Base-by-base conservation (phyloP, 345 rosid genomes). In the Citrus trifoliata region DNA sequence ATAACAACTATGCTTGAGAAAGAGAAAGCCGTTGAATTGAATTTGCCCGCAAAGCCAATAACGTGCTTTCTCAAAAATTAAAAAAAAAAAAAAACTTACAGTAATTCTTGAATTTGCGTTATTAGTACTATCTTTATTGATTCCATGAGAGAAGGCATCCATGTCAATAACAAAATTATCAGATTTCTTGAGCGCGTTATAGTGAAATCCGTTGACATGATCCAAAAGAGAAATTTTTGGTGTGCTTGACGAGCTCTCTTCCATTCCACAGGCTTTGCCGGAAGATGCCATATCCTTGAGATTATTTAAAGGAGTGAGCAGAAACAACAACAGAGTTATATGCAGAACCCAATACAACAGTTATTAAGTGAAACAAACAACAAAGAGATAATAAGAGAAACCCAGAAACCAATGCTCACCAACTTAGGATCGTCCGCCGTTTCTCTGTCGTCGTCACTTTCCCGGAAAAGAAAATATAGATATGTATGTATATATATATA, bases 121-220 rank as follows among this genome's bases (percentile, higher is more conserved):
- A 0, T 46, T 46, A 13, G 51, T 46, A 38, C 60, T 60, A 48
- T 91, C 97, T 79, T 85, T 90, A 51, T 76, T 67, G 64, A 67
- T 61, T 38, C 79, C 87, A 76, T 71, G 80, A 62, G 90, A 75
- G 83, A 92, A 87, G 79, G 82, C 86, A 62, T 90, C 97, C 83
- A 92, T 88, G 82, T 92, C 92, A 60, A 93, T 90, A 30, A 90
- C 93, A 74, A 90, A 92, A 83, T 85, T 85, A 61, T 88, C 93
- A 51, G 95, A 80, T 63, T 87, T 88, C 77, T 86, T 89, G 12
- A 81, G 8, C 9, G 68, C 40, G 58, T 74, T 72, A 77, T 79
- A 87, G 37, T 87, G 88, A 69, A 86, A 82, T 33, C 91, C 92
- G 79, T 82, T 88, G 74, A 84, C 64, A 7, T 87, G 90, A 85